These are phyloP conservation scores for Metschnikowia bowlesiae DNA, from an alignment of 805 yeast species.

Conservation along the genomic window DNA sequence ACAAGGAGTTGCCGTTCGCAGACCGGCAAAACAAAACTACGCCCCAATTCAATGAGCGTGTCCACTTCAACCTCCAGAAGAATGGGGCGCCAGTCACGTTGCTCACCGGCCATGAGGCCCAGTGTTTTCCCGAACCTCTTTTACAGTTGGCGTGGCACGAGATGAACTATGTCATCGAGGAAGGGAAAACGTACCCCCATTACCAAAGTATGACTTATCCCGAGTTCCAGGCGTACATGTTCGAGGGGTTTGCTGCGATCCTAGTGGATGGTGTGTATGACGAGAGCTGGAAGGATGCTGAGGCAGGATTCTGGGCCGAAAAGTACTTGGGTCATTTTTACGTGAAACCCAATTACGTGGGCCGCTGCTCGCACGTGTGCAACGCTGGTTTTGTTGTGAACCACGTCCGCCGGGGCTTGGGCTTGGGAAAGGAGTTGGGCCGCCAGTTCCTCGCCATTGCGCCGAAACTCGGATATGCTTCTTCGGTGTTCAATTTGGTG, in stretches of 20 bases:
- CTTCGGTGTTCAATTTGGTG: slow-evolving; percentile 84
- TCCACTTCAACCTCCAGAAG: slow-evolving; percentile 40
- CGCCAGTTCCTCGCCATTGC: slow-evolving; percentile 65
- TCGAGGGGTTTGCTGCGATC: slow-evolving; percentile 60
- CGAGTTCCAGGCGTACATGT: slow-evolving; percentile 64
- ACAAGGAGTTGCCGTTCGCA: slow-evolving; percentile 30
- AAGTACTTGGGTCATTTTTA: slow-evolving; percentile 68
- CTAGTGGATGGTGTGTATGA: slow-evolving; percentile 41
- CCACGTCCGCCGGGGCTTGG: slow-evolving; percentile 53
- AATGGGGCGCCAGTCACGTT: slow-evolving; percentile 48
- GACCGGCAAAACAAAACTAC: slow-evolving; percentile 21
- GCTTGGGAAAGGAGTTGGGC: slow-evolving; percentile 71
- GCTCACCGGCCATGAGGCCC: slow-evolving; percentile 49
- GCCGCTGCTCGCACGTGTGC: slow-evolving; percentile 81
- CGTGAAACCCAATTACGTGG: slow-evolving; percentile 81
- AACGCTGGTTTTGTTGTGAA: slow-evolving; percentile 84
- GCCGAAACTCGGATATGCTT: slow-evolving; percentile 70
- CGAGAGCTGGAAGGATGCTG: slow-evolving; percentile 28
- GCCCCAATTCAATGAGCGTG: slow-evolving; percentile 32
- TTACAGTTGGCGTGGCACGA: slow-evolving; percentile 43
- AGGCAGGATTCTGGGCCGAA: slow-evolving; percentile 41
- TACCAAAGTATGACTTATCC: slow-evolving; percentile 36
- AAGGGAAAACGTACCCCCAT: slow-evolving; percentile 75
- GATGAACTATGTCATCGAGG: slow-evolving; percentile 62
- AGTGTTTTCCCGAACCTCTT: slow-evolving; percentile 49